Conservation (phyloP, 208 protist species). For the Angomonas desouzai region DNA sequence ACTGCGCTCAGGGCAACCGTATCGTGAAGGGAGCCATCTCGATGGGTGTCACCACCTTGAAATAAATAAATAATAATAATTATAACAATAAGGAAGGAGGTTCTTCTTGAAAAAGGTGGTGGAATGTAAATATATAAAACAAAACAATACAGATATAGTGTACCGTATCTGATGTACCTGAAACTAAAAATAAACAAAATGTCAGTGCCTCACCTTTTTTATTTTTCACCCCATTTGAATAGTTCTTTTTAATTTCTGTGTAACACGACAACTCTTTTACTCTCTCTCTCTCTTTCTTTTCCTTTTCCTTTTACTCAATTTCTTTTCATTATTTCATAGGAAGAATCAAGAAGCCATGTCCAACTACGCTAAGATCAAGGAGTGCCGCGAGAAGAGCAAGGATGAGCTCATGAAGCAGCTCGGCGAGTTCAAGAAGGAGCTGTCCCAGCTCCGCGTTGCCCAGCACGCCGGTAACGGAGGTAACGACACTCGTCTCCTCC, state of each 20-base stretch:
- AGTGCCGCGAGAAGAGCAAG: slow-evolving; percentile 94
- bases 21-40: slow-evolving; percentile 35
- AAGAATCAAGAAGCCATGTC: slow-evolving; percentile 58
- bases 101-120: neutral
- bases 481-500: slow-evolving; percentile 87
- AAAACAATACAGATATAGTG: slow-evolving; percentile 5
- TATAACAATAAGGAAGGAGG: neutral
- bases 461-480: slow-evolving; percentile 90
- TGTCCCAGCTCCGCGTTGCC: slow-evolving; percentile 94
- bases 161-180: neutral
- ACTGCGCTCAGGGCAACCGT: slow-evolving; percentile 37
- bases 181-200: no score
- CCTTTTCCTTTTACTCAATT: slow-evolving; percentile 10
- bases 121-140: slow-evolving; percentile 11
- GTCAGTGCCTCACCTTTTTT: slow-evolving; percentile 8
- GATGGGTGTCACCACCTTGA: slow-evolving; percentile 47
- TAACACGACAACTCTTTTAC: slow-evolving; percentile 5
- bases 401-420: slow-evolving; percentile 97
- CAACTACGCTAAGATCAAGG: slow-evolving; percentile 83
- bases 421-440: slow-evolving; percentile 96
- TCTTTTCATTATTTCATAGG: slow-evolving; percentile 2
- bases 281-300: neutral
- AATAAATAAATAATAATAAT: slow-evolving; percentile 3
- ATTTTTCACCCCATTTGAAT: slow-evolving; percentile 1
- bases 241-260: slow-evolving; percentile 4